Base-by-base conservation (phyloP, 106 monocot genomes). In the Vanilla planifolia region DNA sequence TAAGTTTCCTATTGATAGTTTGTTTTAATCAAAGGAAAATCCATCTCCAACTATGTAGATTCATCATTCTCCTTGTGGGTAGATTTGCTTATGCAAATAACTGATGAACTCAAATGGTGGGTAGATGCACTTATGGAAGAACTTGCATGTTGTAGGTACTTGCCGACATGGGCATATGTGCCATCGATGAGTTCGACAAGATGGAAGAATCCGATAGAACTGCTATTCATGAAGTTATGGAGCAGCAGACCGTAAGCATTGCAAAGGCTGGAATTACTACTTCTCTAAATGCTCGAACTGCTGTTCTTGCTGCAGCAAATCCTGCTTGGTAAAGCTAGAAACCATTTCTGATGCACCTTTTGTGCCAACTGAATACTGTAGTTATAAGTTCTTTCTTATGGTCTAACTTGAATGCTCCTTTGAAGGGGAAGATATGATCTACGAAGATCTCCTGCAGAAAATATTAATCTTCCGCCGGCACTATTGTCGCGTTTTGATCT, bases 161-260 rank as follows among this genome's bases (percentile, higher is more conserved):
- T 33, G 81, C 92, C 29, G 98, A 98, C 59, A 91, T 88, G 92
- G 98, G 98, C 39, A 98, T 98, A 66, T 98, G 98, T 72, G 91
- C 92, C 55, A 98, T 98, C 57, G 98, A 98, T 72, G 98, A 98
- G 70, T 98, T 98, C 75, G 98, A 98, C 62, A 98, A 98, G 64
- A 98, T 98, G 98, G 98, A 98, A 61, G 87, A 98, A 66, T 88
- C 91, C 41, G 91, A 91, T 63, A 71, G 92, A 70, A 98, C 98
- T 13, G 81, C 92, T 65, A 91, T 98, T 30, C 98, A 92, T 71
- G 91, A 98, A 82, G 98, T 92, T 43, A 98, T 98, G 98, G 98
- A 98, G 74, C 98, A 98, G 69, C 98, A 98, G 51, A 98, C 98
- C 47, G 92, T 98, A 10, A 92, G 92, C 72, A 98, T 98, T 59